phyloP scores from a whole-genome alignment of 768 basidiomycete genomes.

The Amylocystis lapponica region DNA sequence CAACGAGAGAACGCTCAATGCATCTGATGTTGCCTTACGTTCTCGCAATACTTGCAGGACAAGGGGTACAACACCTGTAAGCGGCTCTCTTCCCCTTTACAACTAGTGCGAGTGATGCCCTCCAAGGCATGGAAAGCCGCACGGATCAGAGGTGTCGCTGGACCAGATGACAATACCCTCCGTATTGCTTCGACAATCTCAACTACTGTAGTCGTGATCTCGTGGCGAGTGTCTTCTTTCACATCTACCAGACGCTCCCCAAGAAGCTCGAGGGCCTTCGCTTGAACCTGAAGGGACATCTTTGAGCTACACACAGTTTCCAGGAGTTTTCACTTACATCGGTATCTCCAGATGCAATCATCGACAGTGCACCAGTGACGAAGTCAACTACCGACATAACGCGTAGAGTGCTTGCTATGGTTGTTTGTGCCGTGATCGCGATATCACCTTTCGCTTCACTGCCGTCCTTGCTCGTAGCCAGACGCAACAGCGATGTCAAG shows the following conservation, averaged over 20 bases:
- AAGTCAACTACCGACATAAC: conserved; percentile 72
- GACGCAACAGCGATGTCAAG: conserved; percentile 25
- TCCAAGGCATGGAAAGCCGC: conserved; percentile 57
- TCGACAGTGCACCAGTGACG: conserved; percentile 45
- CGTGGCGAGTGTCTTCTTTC: conserved; percentile 46
- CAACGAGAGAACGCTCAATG: conserved; percentile 50
- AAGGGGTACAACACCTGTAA: conserved; percentile 55
- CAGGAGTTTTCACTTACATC: conserved; percentile 35
- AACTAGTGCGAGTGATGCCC: conserved; percentile 51
- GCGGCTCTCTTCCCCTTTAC: conserved; percentile 59
- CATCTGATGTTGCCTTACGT: conserved; percentile 31
- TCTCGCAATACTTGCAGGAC: conserved; percentile 45
- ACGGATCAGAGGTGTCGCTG: conserved; percentile 33
- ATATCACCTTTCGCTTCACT: conserved; percentile 31
- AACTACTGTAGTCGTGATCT: conserved; percentile 42
- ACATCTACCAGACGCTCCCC: conserved; percentile 60
- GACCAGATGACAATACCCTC: conserved; percentile 38
- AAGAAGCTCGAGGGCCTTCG: conserved; percentile 66
- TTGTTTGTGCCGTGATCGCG: conserved; percentile 38
- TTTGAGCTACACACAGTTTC: neutral
- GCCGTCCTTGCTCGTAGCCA: conserved; percentile 10
- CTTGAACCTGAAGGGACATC: conserved; percentile 44
- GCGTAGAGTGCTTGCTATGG: conserved; percentile 48
- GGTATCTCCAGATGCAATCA: conserved; percentile 43
- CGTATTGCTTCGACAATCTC: conserved; percentile 49